These are phyloP conservation scores for Botrytis byssoidea DNA, from an alignment of 2,329 filamentous ascomycete species.

Conservation along the genomic window DNA sequence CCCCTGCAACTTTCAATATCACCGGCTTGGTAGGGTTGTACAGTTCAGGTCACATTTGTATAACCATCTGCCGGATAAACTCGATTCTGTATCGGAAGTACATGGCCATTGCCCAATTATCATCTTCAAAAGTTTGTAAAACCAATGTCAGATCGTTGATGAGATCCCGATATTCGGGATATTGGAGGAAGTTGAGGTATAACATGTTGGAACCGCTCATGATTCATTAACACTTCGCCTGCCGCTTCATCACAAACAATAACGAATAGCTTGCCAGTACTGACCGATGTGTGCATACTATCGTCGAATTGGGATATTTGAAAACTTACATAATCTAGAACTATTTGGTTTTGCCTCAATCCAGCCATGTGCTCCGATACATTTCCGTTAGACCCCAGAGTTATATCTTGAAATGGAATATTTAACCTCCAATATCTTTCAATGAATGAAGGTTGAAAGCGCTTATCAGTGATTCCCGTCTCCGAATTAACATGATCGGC, in stretches of 20 bases:
- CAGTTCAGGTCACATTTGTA: constrained; percentile 2
- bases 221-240: background rate
- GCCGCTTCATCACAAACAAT: background rate
- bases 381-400: background rate
- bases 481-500: background rate
- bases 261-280: background rate
- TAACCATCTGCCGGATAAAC: constrained; percentile 15
- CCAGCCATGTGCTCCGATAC: background rate
- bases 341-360: constrained; percentile 1
- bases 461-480: background rate
- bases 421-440: background rate
- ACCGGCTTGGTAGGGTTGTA: constrained; percentile 1
- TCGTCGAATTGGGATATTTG: background rate
- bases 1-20: constrained; percentile 11
- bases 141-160: background rate
- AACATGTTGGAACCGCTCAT: constrained; percentile 14
- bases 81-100: background rate
- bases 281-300: background rate
- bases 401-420: background rate
- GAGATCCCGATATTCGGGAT: constrained; percentile 9
- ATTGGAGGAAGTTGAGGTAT: constrained; percentile 4
- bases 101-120: constrained; percentile 6
- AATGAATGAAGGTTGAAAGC: background rate
- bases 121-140: background rate
- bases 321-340: background rate